A percentile compares a stretch with the other conserved stretches of the same genome.
Conservation (phyloP, 768 basidiomycete species). For the Hericium rajendrae region DNA sequence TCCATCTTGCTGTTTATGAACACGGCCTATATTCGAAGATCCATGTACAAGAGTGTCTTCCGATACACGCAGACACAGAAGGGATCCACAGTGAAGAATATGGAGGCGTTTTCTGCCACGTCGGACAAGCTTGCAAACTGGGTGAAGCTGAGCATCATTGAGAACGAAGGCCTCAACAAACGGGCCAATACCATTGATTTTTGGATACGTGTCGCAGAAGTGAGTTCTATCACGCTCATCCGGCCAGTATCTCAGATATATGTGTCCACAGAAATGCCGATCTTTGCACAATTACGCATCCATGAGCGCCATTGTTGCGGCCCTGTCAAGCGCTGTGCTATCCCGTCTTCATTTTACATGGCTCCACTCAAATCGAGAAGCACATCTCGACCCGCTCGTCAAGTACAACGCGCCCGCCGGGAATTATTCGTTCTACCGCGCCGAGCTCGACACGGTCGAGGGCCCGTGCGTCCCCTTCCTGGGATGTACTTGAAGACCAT, state of each 20-base stretch:
- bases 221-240: slow-evolving; percentile 23
- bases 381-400: slow-evolving; percentile 39
- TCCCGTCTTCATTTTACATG: slow-evolving; percentile 52
- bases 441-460: slow-evolving; percentile 29
- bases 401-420: slow-evolving; percentile 51
- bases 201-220: slow-evolving; percentile 77
- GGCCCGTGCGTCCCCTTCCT: slow-evolving; percentile 63
- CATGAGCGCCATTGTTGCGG: slow-evolving; percentile 56
- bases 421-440: slow-evolving; percentile 47
- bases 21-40: slow-evolving; percentile 60
- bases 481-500: slow-evolving; percentile 54
- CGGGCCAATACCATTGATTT: slow-evolving; percentile 54
- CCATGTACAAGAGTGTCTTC: slow-evolving; percentile 64
- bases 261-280: slow-evolving; percentile 45
- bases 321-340: slow-evolving; percentile 50
- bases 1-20: slow-evolving; percentile 76
- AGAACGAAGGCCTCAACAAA: slow-evolving; percentile 37
- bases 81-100: slow-evolving; percentile 31
- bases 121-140: slow-evolving; percentile 56
- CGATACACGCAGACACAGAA: slow-evolving; percentile 37
- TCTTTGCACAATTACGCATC: slow-evolving; percentile 56
- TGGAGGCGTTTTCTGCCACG: slow-evolving; percentile 53
- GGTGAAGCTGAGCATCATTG: slow-evolving; percentile 58
- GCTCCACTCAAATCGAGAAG: slow-evolving; percentile 49
- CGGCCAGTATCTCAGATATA: neutral